A percentile compares a stretch with the other conserved stretches of the same genome.
Evolutionary conservation across 768 basidiomycete genomes (phyloP).

Genomic region (Zangia roseola): DNA sequence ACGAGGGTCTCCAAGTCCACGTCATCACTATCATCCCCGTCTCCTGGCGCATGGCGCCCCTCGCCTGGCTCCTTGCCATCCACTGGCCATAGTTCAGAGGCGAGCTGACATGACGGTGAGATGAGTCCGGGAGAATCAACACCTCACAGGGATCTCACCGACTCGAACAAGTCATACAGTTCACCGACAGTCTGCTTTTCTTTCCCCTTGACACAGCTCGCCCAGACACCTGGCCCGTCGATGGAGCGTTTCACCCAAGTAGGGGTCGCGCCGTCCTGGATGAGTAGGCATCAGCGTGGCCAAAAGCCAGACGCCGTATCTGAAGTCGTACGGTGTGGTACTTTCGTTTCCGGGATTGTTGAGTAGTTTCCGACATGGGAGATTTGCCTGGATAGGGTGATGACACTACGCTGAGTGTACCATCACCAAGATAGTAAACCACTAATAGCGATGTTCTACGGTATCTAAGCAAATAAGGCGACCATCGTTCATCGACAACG

Average conservation of each 20-base stretch:
- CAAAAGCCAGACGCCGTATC: not conserved
- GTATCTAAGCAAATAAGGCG: conserved; percentile 19
- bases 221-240: conserved; percentile 86
- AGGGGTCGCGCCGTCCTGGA: conserved; percentile 59
- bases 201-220: conserved; percentile 81
- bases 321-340: conserved; percentile 46
- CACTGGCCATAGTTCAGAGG: conserved; percentile 67
- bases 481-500: not conserved
- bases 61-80: conserved; percentile 26
- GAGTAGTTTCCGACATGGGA: conserved; percentile 16
- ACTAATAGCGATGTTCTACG: conserved; percentile 6
- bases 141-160: conserved; percentile 43
- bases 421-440: not conserved
- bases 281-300: conserved; percentile 1
- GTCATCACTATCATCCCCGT: conserved; percentile 38
- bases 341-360: conserved; percentile 42
- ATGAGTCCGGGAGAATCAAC: conserved; percentile 7
- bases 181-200: conserved; percentile 78
- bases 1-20: conserved; percentile 70
- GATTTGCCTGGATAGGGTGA: too few species aligned
- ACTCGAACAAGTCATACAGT: conserved; percentile 75
- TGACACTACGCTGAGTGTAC: too few species aligned
- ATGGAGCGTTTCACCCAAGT: conserved; percentile 64
- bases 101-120: conserved; percentile 48
- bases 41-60: conserved; percentile 31